Evolutionary conservation across 2,329 filamentous ascomycete species (phyloP), one percentile per base, ranked within the genome.

Genomic region (Fonsecaea multimorphosa): DNA sequence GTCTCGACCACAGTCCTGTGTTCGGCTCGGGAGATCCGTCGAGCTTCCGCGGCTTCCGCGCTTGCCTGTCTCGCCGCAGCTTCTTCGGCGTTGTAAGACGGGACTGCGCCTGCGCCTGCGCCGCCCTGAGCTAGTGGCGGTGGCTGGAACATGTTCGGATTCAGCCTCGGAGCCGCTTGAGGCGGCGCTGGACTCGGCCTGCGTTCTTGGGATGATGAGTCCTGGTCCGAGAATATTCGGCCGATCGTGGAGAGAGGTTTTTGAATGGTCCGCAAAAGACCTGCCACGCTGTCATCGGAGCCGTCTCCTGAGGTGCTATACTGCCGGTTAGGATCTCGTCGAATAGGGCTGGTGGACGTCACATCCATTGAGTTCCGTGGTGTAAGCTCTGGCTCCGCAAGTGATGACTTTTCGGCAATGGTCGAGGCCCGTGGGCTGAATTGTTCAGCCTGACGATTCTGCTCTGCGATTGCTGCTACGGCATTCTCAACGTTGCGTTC

Each of bases 401-500:
- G 76, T 6, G 79, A 74, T 29, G 84, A 83, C 67, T 83, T 83
- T 68, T 83, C 82, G 3, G 76, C 74, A 32, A 66, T 73, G 16
- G 27, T 54, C 73, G 63, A 76, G 71, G 73, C 73, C 66, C 69
- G 73, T 60, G 70, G 67, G 73, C 78, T 72, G 56, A 76, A 73
- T 31, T 76, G 75, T 46, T 87, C 82, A 38, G 84, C 81, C 66
- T 83, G 81, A 64, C 88, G 86, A 73, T 97, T 93, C 73, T 91
- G 92, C 78, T 97, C 94, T 1, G 95, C 94, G 71, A 99, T 99
- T 49, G 91, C 92, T 5, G 92, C 97, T 2, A 99, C 96, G 7
- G 95, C 93, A 3, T 91, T 91, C 80, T 99, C 95, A n/a, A 99
- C 96, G 71, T 97, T 93, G 74, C 86, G 87, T 76, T 99, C 95